phyloP scores from a whole-genome alignment of 1,139 yeast species.

The Casaregolazyma lundiana region DNA sequence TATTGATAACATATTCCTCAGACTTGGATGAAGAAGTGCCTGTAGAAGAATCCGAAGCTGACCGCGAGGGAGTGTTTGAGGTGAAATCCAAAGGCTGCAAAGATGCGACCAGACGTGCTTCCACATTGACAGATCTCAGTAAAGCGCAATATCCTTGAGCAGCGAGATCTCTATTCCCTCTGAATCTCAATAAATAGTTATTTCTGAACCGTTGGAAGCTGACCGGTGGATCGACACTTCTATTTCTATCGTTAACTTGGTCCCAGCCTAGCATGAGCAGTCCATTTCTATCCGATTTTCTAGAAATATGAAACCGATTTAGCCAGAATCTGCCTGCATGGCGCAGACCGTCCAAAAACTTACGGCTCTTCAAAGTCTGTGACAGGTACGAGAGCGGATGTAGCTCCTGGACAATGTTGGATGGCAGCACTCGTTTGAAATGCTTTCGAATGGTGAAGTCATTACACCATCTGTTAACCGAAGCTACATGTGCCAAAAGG shows the following conservation, averaged over 20 bases:
- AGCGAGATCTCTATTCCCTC: constrained; percentile 73
- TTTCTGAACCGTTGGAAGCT: constrained; percentile 22
- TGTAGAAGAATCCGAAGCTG: constrained; percentile 9
- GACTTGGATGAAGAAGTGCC: background rate
- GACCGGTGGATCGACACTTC: constrained; percentile 23
- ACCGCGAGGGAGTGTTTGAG: constrained; percentile 31
- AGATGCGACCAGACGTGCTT: constrained; percentile 72
- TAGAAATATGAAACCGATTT: constrained; percentile 50
- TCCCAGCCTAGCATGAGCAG: constrained; percentile 55
- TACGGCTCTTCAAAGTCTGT: constrained; percentile 49
- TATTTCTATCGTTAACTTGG: constrained; percentile 38
- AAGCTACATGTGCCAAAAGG: constrained; percentile 59
- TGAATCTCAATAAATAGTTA: constrained; percentile 19
- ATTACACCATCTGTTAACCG: constrained; percentile 74
- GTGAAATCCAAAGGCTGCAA: constrained; percentile 89
- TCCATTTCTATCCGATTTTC: constrained; percentile 35
- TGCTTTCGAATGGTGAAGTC: constrained; percentile 37
- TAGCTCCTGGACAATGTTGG: constrained; percentile 42
- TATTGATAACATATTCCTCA: constrained; percentile 8
- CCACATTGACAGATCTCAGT: constrained; percentile 63
- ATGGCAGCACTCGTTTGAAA: constrained; percentile 43
- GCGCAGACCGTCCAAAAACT: constrained; percentile 69
- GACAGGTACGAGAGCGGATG: constrained; percentile 44
- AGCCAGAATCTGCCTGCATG: constrained; percentile 61
- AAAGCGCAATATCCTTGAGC: constrained; percentile 86